Percentiles rank a stretch among this genome's conserved stretches.
Evolutionary conservation across 352 stramenopile genomes (phyloP).

Genomic region (Phytophthora vignae): DNA sequence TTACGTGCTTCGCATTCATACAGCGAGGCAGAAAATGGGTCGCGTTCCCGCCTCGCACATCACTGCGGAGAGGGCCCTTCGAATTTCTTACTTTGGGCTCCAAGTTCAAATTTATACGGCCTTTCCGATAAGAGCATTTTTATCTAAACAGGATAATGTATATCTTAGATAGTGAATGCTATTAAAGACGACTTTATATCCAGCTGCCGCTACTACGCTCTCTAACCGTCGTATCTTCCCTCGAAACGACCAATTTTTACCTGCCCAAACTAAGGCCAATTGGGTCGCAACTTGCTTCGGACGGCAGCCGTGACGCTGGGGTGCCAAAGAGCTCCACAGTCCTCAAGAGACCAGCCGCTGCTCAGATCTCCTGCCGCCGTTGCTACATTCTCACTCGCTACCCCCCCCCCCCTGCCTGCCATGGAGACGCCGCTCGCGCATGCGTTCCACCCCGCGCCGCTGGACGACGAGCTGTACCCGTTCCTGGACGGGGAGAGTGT

Average conservation of each 20-base stretch:
- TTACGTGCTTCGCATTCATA: not conserved
- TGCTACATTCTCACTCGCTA: too few species aligned
- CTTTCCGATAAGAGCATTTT: too few species aligned
- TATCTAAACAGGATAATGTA: too few species aligned
- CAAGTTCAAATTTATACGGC: not conserved
- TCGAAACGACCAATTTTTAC: not conserved
- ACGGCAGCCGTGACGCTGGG: conserved; percentile 15
- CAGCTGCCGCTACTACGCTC: not conserved
- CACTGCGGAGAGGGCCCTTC: not conserved
- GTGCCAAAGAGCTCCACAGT: conserved; percentile 2
- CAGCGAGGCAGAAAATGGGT: not conserved
- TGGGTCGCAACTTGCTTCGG: not conserved
- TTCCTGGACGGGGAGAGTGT: conserved; percentile 48
- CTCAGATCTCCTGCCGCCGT: conserved; percentile 13
- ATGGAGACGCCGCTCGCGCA: conserved; percentile 55
- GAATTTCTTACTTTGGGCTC: not conserved
- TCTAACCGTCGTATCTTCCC: conserved; percentile 4
- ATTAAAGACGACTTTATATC: not conserved
- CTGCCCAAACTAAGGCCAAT: conserved; percentile 10
- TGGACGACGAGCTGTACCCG: conserved; percentile 71
- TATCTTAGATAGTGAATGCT: too few species aligned
- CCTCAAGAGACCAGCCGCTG: conserved; percentile 24
- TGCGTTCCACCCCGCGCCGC: conserved; percentile 51
- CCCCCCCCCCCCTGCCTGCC: not conserved
- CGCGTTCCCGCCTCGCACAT: not conserved